Percentiles rank a stretch among this genome's conserved stretches.
phyloP scores from a whole-genome alignment of 2,329 filamentous ascomycete genomes.

The Aspergillus sergii region DNA sequence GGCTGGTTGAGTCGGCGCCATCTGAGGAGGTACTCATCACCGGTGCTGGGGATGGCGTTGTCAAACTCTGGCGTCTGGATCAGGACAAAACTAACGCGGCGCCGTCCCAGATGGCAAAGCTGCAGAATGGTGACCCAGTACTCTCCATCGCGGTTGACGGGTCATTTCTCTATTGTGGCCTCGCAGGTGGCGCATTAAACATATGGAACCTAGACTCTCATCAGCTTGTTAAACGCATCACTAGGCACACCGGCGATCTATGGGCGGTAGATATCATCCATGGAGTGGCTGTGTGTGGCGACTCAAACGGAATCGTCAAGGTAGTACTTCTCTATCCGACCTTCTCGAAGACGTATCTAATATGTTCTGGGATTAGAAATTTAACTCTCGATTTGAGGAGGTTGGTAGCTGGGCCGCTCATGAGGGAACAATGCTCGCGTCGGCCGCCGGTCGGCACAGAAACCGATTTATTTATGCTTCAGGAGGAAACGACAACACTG shows the following conservation, averaged over 20 bases:
- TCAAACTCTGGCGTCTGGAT: constrained; percentile 88
- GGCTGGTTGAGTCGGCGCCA: constrained; percentile 69
- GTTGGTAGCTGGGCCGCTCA: constrained; percentile 81
- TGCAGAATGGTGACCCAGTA: constrained; percentile 66
- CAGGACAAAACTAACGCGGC: constrained; percentile 57
- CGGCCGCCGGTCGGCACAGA: constrained; percentile 70
- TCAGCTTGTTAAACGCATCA: constrained; percentile 85
- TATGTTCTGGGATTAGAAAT: constrained; percentile 54
- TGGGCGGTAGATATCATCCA: constrained; percentile 85
- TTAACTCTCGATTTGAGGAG: constrained; percentile 81
- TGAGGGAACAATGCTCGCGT: constrained; percentile 82
- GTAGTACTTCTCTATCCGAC: constrained; percentile 47
- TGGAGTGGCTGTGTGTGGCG: constrained; percentile 82
- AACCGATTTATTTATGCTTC: constrained; percentile 86
- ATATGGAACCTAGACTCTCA: constrained; percentile 96
- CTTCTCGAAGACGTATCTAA: neutral
- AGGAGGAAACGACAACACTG: constrained; percentile 86
- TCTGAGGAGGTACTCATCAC: constrained; percentile 78
- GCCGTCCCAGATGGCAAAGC: constrained; percentile 69
- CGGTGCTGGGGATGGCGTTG: constrained; percentile 88
- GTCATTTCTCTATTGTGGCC: constrained; percentile 89
- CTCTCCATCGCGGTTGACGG: constrained; percentile 84
- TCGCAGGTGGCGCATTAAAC: constrained; percentile 84
- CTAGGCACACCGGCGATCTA: constrained; percentile 77
- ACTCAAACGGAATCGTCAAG: constrained; percentile 83